phyloP scores from a whole-genome alignment of 202 grass and related monocot genomes.

The Saccharum hybrid region DNA sequence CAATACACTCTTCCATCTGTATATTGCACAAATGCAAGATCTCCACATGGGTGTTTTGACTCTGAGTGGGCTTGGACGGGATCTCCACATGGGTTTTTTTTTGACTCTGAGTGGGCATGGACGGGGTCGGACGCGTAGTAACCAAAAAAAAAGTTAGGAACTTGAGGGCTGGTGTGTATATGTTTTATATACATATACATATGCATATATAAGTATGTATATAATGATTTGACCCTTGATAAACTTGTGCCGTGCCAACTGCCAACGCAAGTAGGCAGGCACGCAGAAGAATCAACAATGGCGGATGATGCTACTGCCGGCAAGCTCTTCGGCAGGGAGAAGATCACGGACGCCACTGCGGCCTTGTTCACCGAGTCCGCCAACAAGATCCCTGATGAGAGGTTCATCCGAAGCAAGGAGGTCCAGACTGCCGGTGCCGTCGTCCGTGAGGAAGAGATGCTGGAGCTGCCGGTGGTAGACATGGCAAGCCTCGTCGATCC shows the following conservation, averaged over 20 bases:
- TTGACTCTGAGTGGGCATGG: too few relatives aligned
- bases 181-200: too few relatives aligned
- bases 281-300: background rate
- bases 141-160: too few relatives aligned
- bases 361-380: slow-evolving; percentile 4
- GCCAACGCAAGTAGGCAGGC: background rate
- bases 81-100: too few relatives aligned
- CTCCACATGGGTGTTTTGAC: too few relatives aligned
- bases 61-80: too few relatives aligned
- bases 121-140: too few relatives aligned
- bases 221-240: background rate
- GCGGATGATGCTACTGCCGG: background rate
- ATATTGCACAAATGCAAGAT: too few relatives aligned
- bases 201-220: too few relatives aligned
- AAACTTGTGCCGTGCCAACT: background rate
- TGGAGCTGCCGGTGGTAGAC: slow-evolving; percentile 36
- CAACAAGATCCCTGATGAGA: slow-evolving; percentile 42
- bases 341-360: background rate
- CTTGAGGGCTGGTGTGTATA: too few relatives aligned
- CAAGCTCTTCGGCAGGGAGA: background rate
- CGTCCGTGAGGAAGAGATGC: background rate
- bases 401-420: slow-evolving; percentile 27
- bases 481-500: slow-evolving; percentile 40
- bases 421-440: background rate
- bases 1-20: too few relatives aligned